Percentiles rank a stretch among this genome's conserved stretches.
Conservation (phyloP, 805 yeast species). For the Brettanomyces nanus region DNA sequence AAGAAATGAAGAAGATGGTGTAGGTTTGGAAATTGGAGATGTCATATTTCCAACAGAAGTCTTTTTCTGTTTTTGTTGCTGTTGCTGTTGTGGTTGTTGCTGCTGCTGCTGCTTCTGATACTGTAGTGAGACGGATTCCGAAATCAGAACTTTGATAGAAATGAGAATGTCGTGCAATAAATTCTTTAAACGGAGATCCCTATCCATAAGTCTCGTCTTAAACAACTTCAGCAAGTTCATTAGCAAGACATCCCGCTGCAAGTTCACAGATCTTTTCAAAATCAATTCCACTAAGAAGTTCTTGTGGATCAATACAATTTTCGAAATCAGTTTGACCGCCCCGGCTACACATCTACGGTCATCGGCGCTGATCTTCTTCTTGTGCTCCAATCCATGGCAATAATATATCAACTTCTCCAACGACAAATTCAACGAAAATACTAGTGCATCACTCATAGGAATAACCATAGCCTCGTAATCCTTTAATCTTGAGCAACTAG, state of each 20-base stretch:
- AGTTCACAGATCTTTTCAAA: constrained; percentile 30
- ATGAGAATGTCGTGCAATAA: constrained; percentile 51
- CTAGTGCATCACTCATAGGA: constrained; percentile 29
- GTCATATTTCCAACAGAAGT: too few species aligned
- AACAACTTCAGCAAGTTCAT: constrained; percentile 39
- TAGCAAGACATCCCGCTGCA: constrained; percentile 37
- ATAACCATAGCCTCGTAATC: constrained; percentile 8
- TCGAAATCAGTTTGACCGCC: constrained; percentile 40
- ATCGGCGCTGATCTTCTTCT: constrained; percentile 9
- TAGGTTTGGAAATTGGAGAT: neutral
- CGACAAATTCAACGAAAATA: constrained; percentile 32
- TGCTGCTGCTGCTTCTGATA: constrained; percentile 8
- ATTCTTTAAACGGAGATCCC: constrained; percentile 43
- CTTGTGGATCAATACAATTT: constrained; percentile 53
- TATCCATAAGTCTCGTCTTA: constrained; percentile 33
- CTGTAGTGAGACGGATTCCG: constrained; percentile 19
- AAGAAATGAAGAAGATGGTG: neutral
- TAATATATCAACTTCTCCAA: constrained; percentile 30
- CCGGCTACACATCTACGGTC: constrained; percentile 12
- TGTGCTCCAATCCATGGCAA: constrained; percentile 20
- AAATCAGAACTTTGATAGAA: constrained; percentile 36
- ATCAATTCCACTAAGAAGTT: constrained; percentile 39
- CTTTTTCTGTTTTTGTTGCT: constrained; percentile 3
- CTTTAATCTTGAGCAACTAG: constrained; percentile 34
- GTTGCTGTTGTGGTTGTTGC: constrained; percentile 3